Base-by-base conservation (phyloP, 768 basidiomycete genomes). In the Tulasnella sp. region DNA sequence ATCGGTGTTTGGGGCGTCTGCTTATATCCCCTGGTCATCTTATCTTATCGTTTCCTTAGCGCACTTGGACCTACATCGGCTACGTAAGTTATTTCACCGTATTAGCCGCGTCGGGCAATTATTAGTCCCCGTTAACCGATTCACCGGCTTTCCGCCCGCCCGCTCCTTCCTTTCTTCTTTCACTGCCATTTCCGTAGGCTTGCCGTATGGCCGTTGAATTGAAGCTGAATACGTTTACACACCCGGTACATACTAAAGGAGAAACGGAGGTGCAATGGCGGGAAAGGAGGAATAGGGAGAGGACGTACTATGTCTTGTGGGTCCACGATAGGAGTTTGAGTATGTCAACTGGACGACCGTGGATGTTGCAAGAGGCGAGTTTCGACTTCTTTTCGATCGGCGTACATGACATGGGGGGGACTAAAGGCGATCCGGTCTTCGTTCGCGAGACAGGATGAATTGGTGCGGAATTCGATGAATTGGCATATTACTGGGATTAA, bases 181-280 rank as follows among this genome's bases (percentile, higher is more conserved):
- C n/a, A 54, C 11, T 54, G 54, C 54, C 54, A 54, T 54, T n/a
- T 54, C 31, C 64, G 64, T 12, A 69, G 74, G 94, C 94, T 24
- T 94, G 93, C 84, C 92, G 94, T 72, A 94, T 96, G 94, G 93
- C 95, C 44, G 91, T 96, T 37, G 94, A 96, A 84, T 89, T 96
- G 46, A 91, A 92, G 75, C 88, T 96, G 41, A 96, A 96, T 85
- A 91, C 92, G 72, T 93, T 91, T 85, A 83, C 90, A 69, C 31
- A 75, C 28, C 84, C 89, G 11, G 86, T 88, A 42, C 90, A 91
- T 16, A 89, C 91, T 18, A 81, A 86, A 22, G 87, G 90, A 80
- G 94, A 96, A 86, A 89, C 90, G 2, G 90, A 91, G 58, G 86
- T 91, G 54, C 92, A 94, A 83, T 85, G 89, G 78, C 88, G 91